Evolutionary conservation across 2,329 filamentous ascomycete genomes (phyloP).

Genomic region (Fusarium torulosum): DNA sequence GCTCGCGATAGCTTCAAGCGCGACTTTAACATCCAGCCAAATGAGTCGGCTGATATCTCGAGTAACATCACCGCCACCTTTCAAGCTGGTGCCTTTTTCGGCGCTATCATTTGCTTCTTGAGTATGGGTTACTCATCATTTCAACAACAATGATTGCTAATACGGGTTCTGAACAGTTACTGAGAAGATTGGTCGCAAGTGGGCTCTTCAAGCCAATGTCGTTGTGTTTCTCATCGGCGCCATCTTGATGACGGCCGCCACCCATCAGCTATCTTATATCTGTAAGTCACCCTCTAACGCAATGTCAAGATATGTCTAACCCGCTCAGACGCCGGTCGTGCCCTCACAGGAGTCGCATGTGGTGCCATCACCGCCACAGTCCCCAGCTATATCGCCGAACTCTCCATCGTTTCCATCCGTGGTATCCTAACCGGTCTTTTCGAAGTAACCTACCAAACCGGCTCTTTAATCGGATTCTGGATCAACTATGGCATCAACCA

Average conservation of each 20-base stretch:
- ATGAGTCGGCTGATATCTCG: constrained; percentile 51
- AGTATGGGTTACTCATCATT: constrained; percentile 35
- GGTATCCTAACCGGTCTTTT: constrained; percentile 68
- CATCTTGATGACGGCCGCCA: constrained; percentile 58
- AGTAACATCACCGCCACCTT: constrained; percentile 62
- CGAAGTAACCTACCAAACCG: constrained; percentile 67
- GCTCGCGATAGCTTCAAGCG: constrained; percentile 61
- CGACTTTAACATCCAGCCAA: constrained; percentile 53
- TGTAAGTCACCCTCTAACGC: constrained; percentile 38
- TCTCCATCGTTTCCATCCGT: constrained; percentile 68
- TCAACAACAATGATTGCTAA: background rate
- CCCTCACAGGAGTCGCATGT: constrained; percentile 68
- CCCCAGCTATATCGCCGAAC: constrained; percentile 73
- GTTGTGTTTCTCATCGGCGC: constrained; percentile 60
- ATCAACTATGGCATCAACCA: constrained; percentile 60
- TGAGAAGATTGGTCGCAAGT: constrained; percentile 64
- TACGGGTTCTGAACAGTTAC: constrained; percentile 48
- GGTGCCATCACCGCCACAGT: constrained; percentile 70
- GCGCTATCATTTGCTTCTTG: constrained; percentile 62
- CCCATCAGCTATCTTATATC: constrained; percentile 59
- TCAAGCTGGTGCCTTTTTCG: constrained; percentile 66
- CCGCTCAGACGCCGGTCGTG: constrained; percentile 65
- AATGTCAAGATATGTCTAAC: background rate
- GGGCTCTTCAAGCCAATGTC: constrained; percentile 62
- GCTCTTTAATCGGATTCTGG: constrained; percentile 65